Percentiles rank a stretch among this genome's conserved stretches.
phyloP scores from a whole-genome alignment of 192 early-diverging fungal species.

The Kappamyces sp. region DNA sequence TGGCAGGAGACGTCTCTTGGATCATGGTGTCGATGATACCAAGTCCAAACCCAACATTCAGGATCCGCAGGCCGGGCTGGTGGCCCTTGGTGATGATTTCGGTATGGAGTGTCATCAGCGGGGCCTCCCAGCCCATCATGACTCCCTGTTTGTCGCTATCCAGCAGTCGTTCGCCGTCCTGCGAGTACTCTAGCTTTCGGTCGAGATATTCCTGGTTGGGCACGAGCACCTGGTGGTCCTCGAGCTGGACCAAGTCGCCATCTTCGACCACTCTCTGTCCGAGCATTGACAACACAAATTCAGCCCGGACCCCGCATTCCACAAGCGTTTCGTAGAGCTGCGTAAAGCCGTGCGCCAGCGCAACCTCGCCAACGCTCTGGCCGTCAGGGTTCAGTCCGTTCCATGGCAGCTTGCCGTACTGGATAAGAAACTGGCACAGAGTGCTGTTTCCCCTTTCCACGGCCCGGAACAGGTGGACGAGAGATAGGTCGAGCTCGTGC shows the following conservation, averaged over 20 bases:
- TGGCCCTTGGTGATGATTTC: slow-evolving; percentile 50
- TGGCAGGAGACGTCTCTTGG: slow-evolving; percentile 57
- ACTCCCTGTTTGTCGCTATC: slow-evolving; percentile 88
- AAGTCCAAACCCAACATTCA: slow-evolving; percentile 78
- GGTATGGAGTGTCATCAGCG: slow-evolving; percentile 85
- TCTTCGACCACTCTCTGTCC: slow-evolving; percentile 34
- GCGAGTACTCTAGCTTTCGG: slow-evolving; percentile 69
- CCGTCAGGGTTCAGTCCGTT: slow-evolving; percentile 71
- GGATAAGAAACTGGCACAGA: slow-evolving; percentile 6
- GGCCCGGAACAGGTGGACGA: no score
- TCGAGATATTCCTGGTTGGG: slow-evolving; percentile 74
- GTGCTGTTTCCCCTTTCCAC: no score
- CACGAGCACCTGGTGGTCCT: slow-evolving; percentile 8
- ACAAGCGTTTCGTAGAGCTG: slow-evolving; percentile 75
- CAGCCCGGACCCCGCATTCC: slow-evolving; percentile 75
- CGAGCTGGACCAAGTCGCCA: slow-evolving; percentile 12
- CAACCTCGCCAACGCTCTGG: slow-evolving; percentile 80
- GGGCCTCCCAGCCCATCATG: slow-evolving; percentile 98
- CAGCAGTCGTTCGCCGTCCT: slow-evolving; percentile 69
- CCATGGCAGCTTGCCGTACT: slow-evolving; percentile 64
- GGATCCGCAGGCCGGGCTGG: background rate
- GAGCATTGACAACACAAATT: slow-evolving; percentile 66
- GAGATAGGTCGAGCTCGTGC: no score
- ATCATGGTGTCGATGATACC: slow-evolving; percentile 83
- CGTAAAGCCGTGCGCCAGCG: slow-evolving; percentile 57